phyloP scores from a whole-genome alignment of 768 basidiomycete species.

The Leccinum pellstonianum region DNA sequence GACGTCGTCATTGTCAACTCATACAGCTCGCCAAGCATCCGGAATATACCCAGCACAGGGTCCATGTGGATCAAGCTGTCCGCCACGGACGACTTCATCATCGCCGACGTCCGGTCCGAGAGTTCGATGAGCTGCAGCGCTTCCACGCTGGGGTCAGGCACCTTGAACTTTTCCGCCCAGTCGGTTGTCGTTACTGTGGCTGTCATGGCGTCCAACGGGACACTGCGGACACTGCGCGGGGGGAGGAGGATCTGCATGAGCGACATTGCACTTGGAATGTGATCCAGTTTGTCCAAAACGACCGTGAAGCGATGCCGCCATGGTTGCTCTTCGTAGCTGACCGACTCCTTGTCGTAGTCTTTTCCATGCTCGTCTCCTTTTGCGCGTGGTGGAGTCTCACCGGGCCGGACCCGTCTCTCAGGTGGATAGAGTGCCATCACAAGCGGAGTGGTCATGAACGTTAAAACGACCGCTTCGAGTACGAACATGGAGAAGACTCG shows the following conservation, averaged over 20 bases:
- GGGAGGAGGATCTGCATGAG: constrained; percentile 78
- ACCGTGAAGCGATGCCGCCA: constrained; percentile 69
- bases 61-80: constrained; percentile 72
- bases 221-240: constrained; percentile 11
- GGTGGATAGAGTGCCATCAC: constrained; percentile 69
- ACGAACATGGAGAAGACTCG: constrained; percentile 96
- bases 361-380: constrained; percentile 36
- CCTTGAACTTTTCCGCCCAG: constrained; percentile 7
- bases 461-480: constrained; percentile 75
- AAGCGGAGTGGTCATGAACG: constrained; percentile 83
- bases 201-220: constrained; percentile 8
- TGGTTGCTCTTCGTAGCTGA: constrained; percentile 19
- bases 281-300: constrained; percentile 87
- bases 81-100: constrained; percentile 63
- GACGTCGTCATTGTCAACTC: constrained; percentile 62
- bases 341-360: constrained; percentile 5
- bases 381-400: constrained; percentile 6
- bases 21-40: constrained; percentile 73
- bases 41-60: constrained; percentile 69
- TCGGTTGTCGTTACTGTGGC: constrained; percentile 11
- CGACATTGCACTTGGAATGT: constrained; percentile 87
- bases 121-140: constrained; percentile 87
- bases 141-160: constrained; percentile 48
- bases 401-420: constrained; percentile 49
- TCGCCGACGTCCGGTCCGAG: constrained; percentile 61